Conservation (phyloP, 2,329 filamentous ascomycete genomes). For the Tolypocladium endophyticum region DNA sequence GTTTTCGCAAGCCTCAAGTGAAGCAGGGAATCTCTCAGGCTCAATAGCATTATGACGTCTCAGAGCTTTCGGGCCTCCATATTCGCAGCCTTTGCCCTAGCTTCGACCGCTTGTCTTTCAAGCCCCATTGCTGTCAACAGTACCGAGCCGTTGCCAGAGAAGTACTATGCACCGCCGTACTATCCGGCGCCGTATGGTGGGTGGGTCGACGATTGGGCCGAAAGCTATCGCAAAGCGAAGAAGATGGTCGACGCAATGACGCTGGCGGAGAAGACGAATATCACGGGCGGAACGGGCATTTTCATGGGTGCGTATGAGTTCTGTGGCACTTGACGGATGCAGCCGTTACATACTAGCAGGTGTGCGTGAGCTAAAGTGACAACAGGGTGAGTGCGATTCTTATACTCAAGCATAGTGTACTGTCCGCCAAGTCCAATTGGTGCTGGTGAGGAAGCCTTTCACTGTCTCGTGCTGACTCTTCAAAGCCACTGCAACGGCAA, state of each 20-base stretch:
- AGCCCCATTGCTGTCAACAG: not conserved
- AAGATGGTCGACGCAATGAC: conserved; percentile 65
- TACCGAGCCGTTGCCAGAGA: too few relatives aligned
- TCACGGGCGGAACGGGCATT: conserved; percentile 60
- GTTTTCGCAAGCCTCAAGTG: not conserved
- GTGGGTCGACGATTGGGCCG: conserved; percentile 57
- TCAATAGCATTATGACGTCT: not conserved
- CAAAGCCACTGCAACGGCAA: conserved; percentile 61
- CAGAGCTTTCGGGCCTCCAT: not conserved
- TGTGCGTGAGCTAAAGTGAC: not conserved
- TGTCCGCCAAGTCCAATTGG: not conserved
- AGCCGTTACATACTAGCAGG: not conserved
- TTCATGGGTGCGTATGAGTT: conserved; percentile 47
- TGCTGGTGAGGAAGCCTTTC: not conserved
- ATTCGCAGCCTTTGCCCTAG: not conserved
- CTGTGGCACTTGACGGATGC: not conserved
- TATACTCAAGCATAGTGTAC: not conserved
- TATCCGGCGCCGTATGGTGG: conserved; percentile 66
- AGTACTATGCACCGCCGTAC: conserved; percentile 33
- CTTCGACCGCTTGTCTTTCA: not conserved
- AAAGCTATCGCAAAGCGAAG: conserved; percentile 60
- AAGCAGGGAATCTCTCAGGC: not conserved
- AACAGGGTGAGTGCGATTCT: not conserved
- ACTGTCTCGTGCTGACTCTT: not conserved
- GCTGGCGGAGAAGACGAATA: conserved; percentile 68